These are phyloP conservation scores for Nicotiana attenuata DNA, from an alignment of 257 asterid species.

Conservation along the genomic window DNA sequence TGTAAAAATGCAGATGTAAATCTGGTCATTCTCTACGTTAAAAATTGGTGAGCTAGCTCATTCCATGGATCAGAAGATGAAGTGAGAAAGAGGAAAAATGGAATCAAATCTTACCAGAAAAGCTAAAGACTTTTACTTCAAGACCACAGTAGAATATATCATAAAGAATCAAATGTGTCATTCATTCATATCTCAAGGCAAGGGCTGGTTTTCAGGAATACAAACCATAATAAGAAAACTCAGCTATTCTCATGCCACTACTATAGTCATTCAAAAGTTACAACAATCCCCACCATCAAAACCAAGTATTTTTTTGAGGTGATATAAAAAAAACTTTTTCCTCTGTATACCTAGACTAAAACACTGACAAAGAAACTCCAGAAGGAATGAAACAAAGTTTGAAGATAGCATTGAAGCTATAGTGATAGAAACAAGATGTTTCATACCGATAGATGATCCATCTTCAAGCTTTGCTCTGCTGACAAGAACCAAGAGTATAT, in stretches of 20 bases:
- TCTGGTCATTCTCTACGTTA: neutral
- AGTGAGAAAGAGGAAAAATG: neutral
- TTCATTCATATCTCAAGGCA: conserved; percentile 7
- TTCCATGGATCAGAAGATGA: neutral
- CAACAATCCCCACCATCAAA: neutral
- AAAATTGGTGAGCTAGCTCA: neutral
- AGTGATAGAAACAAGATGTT: neutral
- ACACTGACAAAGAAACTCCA: conserved; percentile 2
- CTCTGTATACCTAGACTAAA: conserved; percentile 5
- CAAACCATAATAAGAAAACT: neutral
- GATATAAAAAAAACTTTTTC: neutral
- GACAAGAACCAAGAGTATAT: conserved; percentile 9
- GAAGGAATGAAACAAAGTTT: neutral
- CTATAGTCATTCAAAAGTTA: conserved; percentile 3
- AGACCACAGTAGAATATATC: neutral
- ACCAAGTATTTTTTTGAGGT: neutral
- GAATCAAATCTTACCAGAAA: neutral
- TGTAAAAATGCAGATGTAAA: neutral
- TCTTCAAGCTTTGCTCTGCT: conserved; percentile 8
- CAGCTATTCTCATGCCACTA: conserved; percentile 11
- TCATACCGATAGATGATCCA: neutral
- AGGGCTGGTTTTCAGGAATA: conserved; percentile 11
- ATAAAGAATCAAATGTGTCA: neutral
- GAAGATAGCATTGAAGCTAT: neutral
- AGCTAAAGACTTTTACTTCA: neutral